phyloP scores from a whole-genome alignment of 2,329 filamentous ascomycete genomes.

The Stagonosporopsis rhizophila region DNA sequence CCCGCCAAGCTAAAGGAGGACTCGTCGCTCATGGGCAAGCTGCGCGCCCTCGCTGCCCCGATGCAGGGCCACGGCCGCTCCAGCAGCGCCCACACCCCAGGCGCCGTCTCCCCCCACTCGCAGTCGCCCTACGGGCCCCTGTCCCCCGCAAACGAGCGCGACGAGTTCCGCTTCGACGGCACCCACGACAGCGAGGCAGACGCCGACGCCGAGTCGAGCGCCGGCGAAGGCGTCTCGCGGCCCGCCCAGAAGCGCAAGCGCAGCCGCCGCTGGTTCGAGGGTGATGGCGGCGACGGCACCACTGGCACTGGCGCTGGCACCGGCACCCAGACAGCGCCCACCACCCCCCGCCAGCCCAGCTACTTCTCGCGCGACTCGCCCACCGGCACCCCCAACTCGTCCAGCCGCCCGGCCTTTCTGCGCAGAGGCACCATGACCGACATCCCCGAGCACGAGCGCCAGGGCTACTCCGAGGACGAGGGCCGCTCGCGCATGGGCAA shows the following conservation, averaged over 20 bases:
- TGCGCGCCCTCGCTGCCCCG: slow-evolving; percentile 74
- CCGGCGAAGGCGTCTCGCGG: slow-evolving; percentile 66
- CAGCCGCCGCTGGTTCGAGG: slow-evolving; percentile 63
- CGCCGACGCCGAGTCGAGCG: slow-evolving; percentile 85
- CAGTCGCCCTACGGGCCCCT: slow-evolving; percentile 44
- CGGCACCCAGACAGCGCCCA: slow-evolving; percentile 69
- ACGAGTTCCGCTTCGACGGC: slow-evolving; percentile 59
- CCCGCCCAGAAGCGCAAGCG: slow-evolving; percentile 67
- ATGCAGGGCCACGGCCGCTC: slow-evolving; percentile 60
- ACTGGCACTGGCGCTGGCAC: no score
- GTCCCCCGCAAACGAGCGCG: slow-evolving; percentile 56
- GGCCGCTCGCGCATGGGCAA: slow-evolving; percentile 55
- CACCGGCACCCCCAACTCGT: slow-evolving; percentile 38
- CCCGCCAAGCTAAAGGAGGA: slow-evolving; percentile 56
- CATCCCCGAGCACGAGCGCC: slow-evolving; percentile 55
- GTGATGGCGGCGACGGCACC: slow-evolving; percentile 48
- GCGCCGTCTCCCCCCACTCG: no score
- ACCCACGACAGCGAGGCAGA: slow-evolving; percentile 73
- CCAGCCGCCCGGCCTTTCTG: slow-evolving; percentile 58
- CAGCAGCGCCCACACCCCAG: slow-evolving; percentile 48
- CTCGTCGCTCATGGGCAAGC: slow-evolving; percentile 76
- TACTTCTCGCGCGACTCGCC: slow-evolving; percentile 58
- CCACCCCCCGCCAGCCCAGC: slow-evolving; percentile 66
- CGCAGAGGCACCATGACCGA: slow-evolving; percentile 58
- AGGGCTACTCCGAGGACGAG: slow-evolving; percentile 60